These are phyloP conservation scores for Beauveria scarabaeidicola DNA, from an alignment of 2,329 filamentous ascomycete species.

Conservation along the genomic window DNA sequence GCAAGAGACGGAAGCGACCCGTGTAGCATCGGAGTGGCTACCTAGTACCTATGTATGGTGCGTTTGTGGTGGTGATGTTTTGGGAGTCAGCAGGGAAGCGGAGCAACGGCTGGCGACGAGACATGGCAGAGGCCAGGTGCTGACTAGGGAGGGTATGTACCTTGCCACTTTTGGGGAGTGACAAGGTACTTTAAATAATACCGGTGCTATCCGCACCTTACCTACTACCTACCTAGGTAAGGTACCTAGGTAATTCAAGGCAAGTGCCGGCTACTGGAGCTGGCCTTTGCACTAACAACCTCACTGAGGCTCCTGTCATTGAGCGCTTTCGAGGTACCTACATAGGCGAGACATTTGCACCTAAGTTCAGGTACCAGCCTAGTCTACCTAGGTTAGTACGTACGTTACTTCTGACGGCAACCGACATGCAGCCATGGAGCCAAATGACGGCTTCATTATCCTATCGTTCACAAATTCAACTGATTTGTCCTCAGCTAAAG, in stretches of 20 bases:
- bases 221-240: no score
- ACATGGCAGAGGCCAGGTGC: not conserved
- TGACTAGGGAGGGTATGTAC: not conserved
- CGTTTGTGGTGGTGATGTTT: constrained; percentile 3
- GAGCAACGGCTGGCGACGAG: not conserved
- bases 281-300: no score
- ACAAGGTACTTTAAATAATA: no score
- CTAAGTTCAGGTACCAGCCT: no score
- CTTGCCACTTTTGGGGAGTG: no score
- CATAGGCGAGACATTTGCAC: no score
- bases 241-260: no score
- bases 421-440: not conserved
- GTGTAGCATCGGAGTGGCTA: not conserved
- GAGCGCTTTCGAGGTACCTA: no score
- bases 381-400: no score
- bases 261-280: no score
- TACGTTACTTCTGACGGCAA: not conserved
- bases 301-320: no score
- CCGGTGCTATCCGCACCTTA: no score
- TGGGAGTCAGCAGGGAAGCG: constrained; percentile 8
- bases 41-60: not conserved
- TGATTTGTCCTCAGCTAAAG: not conserved
- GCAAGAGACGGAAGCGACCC: not conserved
- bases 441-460: not conserved
- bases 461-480: not conserved